phyloP scores from a whole-genome alignment of 228 moss, liverwort and hornwort species.

The Sphagnum magellanicum region DNA sequence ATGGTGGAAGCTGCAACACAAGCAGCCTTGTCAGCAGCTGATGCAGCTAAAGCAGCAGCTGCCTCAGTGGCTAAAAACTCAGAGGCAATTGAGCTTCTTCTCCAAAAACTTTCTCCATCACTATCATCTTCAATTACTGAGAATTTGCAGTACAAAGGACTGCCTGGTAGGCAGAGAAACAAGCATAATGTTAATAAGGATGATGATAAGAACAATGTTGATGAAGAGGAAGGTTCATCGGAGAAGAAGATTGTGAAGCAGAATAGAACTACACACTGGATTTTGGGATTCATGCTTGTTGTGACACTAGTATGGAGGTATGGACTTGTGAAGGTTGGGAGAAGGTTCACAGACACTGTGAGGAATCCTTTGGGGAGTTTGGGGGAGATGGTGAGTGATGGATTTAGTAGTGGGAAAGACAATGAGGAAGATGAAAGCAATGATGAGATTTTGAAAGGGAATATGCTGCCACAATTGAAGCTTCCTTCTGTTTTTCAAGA shows the following conservation, averaged over 20 bases:
- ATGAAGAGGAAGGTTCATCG: conserved; percentile 3
- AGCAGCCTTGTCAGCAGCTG: conserved; percentile 68
- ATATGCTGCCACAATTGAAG: conserved; percentile 24
- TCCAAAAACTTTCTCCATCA: conserved; percentile 15
- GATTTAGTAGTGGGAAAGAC: conserved; percentile 6
- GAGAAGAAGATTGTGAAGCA: conserved; percentile 34
- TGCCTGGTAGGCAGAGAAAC: conserved; percentile 2
- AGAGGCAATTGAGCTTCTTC: conserved; percentile 54
- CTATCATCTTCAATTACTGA: conserved; percentile 8
- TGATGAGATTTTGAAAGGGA: conserved; percentile 6
- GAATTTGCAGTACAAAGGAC: neutral
- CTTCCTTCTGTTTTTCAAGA: conserved; percentile 24
- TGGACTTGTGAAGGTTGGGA: conserved; percentile 44
- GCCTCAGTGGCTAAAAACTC: conserved; percentile 53
- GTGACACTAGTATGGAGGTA: conserved; percentile 65
- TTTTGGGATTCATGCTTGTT: conserved; percentile 67
- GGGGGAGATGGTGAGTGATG: conserved; percentile 28
- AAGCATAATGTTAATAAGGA: conserved; percentile 9
- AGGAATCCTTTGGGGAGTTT: conserved; percentile 50
- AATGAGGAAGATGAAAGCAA: neutral
- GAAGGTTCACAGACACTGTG: conserved; percentile 23
- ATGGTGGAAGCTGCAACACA: conserved; percentile 47
- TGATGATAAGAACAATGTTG: conserved; percentile 3
- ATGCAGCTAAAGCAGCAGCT: conserved; percentile 56
- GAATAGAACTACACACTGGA: conserved; percentile 66